Evolutionary conservation across 345 rosid genomes (phyloP), one percentile per base, ranked within the genome.

Genomic region (Passiflora organensis): DNA sequence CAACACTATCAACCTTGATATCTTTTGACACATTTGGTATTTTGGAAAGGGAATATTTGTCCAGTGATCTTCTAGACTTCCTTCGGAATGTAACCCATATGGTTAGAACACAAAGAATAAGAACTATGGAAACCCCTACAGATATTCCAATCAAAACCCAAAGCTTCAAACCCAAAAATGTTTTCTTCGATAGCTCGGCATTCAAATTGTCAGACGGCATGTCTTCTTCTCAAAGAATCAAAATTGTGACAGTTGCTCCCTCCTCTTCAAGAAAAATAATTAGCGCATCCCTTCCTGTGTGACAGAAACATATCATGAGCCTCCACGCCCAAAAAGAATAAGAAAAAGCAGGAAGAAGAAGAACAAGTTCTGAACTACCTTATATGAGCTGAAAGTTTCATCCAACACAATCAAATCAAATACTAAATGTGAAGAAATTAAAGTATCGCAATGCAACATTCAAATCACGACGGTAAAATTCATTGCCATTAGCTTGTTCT

Each of bases 111-210:
- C 86, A 79, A 58, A 89, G 95, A 76, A 93, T 89, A 71, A 80
- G 76, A 65, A 93, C 70, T 47, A 93, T 84, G 76, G 84, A 86
- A 20, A 67, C 77, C 53, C 82, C 91, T 41, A 93, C 95, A 10
- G 81, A 75, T 62, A 85, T 56, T 44, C 96, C 84, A 32, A 93
- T 82, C 82, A 91, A 73, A 50, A 86, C 96, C 96, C 96, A 93
- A 47, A 89, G 64, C 59, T 89, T 85, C 45, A 93, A 64, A 76
- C 99, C 99, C 59, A 93, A 80, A 72, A 88, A 70, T 21, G 93
- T 82, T 76, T 75, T 93, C 81, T 78, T 80, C 2, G 96, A 82
- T 58, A 93, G 68, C 46, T 86, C 86, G 16, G 85, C 72, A 61
- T 82, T 85, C 63, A 93, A 66, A 70, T 72, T 76, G 56, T 80